Conservation (phyloP, 2,329 filamentous ascomycete species). For the Penicillium capsulatum region DNA sequence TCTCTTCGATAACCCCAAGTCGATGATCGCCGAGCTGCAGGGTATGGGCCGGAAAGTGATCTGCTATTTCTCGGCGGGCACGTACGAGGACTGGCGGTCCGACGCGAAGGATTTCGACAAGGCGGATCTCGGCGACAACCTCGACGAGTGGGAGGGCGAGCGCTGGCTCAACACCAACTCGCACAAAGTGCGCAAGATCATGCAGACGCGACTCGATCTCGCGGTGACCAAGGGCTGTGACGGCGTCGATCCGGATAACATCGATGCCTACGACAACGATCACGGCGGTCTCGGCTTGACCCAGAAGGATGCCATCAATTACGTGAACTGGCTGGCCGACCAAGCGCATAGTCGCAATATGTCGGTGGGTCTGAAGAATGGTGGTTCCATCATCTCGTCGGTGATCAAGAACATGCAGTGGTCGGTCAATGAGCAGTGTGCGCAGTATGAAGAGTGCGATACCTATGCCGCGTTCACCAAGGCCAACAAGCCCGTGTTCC, state of each 20-base stretch:
- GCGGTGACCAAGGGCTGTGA: constrained; percentile 62
- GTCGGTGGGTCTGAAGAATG: constrained; percentile 66
- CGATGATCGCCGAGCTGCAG: constrained; percentile 49
- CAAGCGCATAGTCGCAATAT: constrained; percentile 54
- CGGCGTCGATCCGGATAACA: constrained; percentile 67
- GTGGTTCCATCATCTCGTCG: constrained; percentile 53
- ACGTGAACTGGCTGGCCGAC: constrained; percentile 56
- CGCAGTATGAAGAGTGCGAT: constrained; percentile 56
- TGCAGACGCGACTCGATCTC: constrained; percentile 56
- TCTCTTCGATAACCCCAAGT: constrained; percentile 51
- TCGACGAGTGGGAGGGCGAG: constrained; percentile 65
- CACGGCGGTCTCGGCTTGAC: constrained; percentile 59
- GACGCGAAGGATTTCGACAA: constrained; percentile 55
- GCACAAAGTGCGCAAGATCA: constrained; percentile 58
- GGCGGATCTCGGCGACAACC: constrained; percentile 54
- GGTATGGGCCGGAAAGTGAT: constrained; percentile 57
- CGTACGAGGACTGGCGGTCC: constrained; percentile 60
- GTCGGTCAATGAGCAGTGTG: constrained; percentile 67
- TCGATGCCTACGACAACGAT: constrained; percentile 64
- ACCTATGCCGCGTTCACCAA: constrained; percentile 56
- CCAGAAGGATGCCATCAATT: constrained; percentile 53
- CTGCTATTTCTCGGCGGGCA: constrained; percentile 72
- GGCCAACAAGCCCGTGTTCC: constrained; percentile 64
- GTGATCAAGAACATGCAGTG: constrained; percentile 57
- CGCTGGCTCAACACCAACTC: constrained; percentile 61